These are phyloP conservation scores for Pyrenophora seminiperda DNA, from an alignment of 2,329 filamentous ascomycete species.

Conservation along the genomic window DNA sequence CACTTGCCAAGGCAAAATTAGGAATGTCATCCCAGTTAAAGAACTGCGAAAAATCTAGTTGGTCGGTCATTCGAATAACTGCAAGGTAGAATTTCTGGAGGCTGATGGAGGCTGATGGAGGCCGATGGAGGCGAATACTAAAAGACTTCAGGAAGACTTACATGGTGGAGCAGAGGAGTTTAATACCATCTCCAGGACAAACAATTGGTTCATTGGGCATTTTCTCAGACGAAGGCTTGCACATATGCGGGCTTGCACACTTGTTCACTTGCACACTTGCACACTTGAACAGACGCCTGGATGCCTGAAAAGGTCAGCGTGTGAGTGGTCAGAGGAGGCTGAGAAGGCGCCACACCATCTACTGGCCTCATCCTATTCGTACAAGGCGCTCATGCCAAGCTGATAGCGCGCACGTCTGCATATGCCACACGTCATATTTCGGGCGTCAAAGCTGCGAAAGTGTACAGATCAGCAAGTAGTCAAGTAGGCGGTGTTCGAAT, in stretches of 20 bases:
- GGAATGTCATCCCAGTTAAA: no score
- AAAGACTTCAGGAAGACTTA: no score
- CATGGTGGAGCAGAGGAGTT: background rate
- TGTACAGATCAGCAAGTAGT: no score
- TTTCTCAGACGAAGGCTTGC: slow-evolving; percentile 15
- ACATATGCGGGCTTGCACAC: slow-evolving; percentile 6
- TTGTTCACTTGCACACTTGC: slow-evolving; percentile 12
- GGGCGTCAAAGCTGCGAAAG: no score
- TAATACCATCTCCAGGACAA: background rate
- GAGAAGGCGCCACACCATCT: background rate
- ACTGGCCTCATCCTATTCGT: background rate
- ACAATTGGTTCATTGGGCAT: background rate
- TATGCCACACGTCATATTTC: no score
- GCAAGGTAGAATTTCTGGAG: no score
- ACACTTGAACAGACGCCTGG: slow-evolving; percentile 12
- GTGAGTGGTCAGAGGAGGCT: background rate
- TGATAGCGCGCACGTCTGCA: no score
- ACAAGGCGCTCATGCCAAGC: background rate
- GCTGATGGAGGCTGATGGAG: no score
- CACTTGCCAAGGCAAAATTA: no score
- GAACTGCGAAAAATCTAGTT: no score
- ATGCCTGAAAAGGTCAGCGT: background rate
- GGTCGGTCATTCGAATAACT: no score
- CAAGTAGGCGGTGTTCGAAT: background rate
- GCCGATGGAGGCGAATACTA: no score